Percentiles rank a stretch among this genome's conserved stretches.
These are phyloP conservation scores for Colletotrichum paranaense DNA, from an alignment of 2,329 filamentous ascomycete species.

Conservation along the genomic window DNA sequence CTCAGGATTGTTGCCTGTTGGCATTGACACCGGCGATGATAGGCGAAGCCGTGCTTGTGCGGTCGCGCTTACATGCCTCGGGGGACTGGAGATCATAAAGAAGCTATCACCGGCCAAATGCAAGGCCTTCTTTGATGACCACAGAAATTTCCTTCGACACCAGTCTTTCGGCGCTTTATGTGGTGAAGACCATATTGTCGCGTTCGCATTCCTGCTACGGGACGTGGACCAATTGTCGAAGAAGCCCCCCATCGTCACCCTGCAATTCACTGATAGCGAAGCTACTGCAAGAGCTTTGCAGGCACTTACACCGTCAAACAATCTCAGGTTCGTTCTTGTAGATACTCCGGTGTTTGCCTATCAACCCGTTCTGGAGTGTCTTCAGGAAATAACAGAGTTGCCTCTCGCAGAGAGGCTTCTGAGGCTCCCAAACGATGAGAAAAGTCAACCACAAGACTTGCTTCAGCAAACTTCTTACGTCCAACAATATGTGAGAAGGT, in stretches of 20 bases:
- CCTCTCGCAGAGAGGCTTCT: constrained; percentile 67
- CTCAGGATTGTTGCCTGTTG: constrained; percentile 48
- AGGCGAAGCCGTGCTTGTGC: constrained; percentile 45
- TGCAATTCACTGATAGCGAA: constrained; percentile 61
- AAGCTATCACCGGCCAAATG: constrained; percentile 44
- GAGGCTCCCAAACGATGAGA: constrained; percentile 26
- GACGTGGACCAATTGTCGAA: constrained; percentile 57
- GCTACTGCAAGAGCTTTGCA: constrained; percentile 60
- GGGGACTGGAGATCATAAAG: constrained; percentile 57
- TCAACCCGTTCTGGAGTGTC: constrained; percentile 71
- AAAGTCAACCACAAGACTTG: background rate
- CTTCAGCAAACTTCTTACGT: background rate
- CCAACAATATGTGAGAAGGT: background rate
- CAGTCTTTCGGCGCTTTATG: constrained; percentile 71
- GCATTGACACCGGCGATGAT: constrained; percentile 49
- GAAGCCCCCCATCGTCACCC: constrained; percentile 57
- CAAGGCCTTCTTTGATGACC: constrained; percentile 58
- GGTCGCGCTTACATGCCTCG: constrained; percentile 53
- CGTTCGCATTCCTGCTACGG: constrained; percentile 69
- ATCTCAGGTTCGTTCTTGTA: constrained; percentile 65
- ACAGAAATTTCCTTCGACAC: constrained; percentile 66
- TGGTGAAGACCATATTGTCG: constrained; percentile 61
- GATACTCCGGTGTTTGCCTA: constrained; percentile 77
- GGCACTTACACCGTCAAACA: constrained; percentile 47
- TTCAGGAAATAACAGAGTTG: constrained; percentile 67